Evolutionary conservation across 768 basidiomycete genomes (phyloP), one percentile per base, ranked within the genome.

Genomic region (Sistotremastrum suecicum): DNA sequence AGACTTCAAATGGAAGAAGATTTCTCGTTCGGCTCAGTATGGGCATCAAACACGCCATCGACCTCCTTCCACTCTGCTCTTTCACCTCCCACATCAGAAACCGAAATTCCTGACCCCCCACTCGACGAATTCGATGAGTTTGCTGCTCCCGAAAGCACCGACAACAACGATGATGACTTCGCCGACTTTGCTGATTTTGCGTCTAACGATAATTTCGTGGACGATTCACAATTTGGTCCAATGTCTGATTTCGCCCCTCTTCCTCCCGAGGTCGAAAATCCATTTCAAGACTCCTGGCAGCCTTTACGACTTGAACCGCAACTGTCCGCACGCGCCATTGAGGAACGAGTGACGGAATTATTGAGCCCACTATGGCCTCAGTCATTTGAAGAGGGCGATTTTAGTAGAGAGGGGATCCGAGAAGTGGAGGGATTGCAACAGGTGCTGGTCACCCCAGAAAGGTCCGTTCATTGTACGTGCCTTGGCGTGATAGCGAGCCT

Each of bases 171-270:
- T 40, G 88, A 87, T 53, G 84, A 87, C 48, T 87, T 87, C 61
- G 84, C 78, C 42, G 86, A 89, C 53, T 89, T 89, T 61, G 86
- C 81, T 11, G 89, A 90, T 56, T 89, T 89, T 60, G 85, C 78
- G 53, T 84, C 84, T 51, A 76, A 60, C 29, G 71, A 58, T 57
- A 67, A 50, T 34, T 48, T 33, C 44, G 52, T 45, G 28, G 50
- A 56, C 7, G 53, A 59, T 35, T 57, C 44, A 12, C 32, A 34
- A 36, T 49, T 30, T 33, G 41, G 12, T 30, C 37, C 35, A 41
- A 31, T 34, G 68, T 74, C 56, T 29, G 35, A 41, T 9, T 39
- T 48, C 20, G 1, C 20, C 20, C 20, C 20, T 20, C 20, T 20
- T 20, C 20, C 20, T 20, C 20, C 20, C 20, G 32, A 62, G 53